Base-by-base conservation (phyloP, 768 basidiomycete genomes). In the Neoboletus brunneissimus region DNA sequence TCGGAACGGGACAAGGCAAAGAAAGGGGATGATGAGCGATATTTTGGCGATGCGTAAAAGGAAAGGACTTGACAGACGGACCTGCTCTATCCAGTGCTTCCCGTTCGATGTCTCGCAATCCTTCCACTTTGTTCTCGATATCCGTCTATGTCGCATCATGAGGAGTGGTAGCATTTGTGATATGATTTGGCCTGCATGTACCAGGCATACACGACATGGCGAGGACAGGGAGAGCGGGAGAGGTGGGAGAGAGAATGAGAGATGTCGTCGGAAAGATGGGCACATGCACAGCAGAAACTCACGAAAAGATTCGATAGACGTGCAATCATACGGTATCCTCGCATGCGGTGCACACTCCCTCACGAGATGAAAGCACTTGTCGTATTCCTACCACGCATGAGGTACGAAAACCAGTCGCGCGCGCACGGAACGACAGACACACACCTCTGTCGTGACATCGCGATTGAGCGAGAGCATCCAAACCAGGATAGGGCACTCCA, bases 61-160 rank as follows among this genome's bases (percentile, higher is more conserved):
- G 31, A 25, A 48, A 41, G 16, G 45, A 32, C 6, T n/a, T 18
- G 52, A 31, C 18, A n/a, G 54, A 65, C 75, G 40, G 57, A 86
- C 86, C 78, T 88, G 88, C 63, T 91, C 88, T 54, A 91, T 91
- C 87, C 88, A 91, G 59, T 87, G 88, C 62, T 91, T 91, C 42
- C 88, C 88, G 42, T 75, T 81, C 1, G 75, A 61, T 0, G 81
- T 86, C 25, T 76, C 71, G 54, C 79, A 79, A 59, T 89, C 88
- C 56, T 79, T 77, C 89, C 89, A 91, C 59, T 86, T 85, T 13
- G 84, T 73, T 20, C 89, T 77, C 2, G 89, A 87, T 71, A 91
- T 87, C 38, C 89, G 83, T 53, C 89, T 78, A 69, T 91, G 89
- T 16, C 89, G 76, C 89, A 91, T 91, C 89, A 91, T 90, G 62